Conservation (phyloP, 805 yeast genomes). For the Kodamaea neixiangensis region DNA sequence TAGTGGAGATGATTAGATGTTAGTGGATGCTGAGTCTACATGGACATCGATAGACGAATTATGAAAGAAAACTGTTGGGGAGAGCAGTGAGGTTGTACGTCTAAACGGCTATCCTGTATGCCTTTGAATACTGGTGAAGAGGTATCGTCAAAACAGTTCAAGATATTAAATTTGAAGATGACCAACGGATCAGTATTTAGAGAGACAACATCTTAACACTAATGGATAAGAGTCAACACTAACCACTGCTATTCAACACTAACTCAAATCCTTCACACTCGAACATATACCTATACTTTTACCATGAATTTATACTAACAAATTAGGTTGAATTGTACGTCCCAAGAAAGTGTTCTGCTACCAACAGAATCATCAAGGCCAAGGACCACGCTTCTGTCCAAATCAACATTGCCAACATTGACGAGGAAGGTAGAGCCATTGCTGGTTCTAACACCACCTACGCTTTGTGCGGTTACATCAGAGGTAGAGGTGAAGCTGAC, state of each 20-base stretch:
- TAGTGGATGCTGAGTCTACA: background rate
- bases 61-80: background rate
- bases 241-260: too few species aligned
- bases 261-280: too few species aligned
- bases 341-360: conserved; percentile 99
- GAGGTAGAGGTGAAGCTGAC: conserved; percentile 99
- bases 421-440: conserved; percentile 93
- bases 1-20: background rate
- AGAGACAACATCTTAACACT: too few species aligned
- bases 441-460: conserved; percentile 90
- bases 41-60: too few species aligned
- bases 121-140: too few species aligned
- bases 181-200: too few species aligned
- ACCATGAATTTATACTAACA: conserved; percentile 7
- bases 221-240: too few species aligned
- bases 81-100: too few species aligned
- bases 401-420: conserved; percentile 98
- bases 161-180: too few species aligned
- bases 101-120: too few species aligned
- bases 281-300: too few species aligned
- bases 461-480: conserved; percentile 96
- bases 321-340: conserved; percentile 97
- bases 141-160: too few species aligned
- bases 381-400: conserved; percentile 99
- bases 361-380: conserved; percentile 99